Evolutionary conservation across 345 rosid species (phyloP).

Genomic region (Acer negundo): DNA sequence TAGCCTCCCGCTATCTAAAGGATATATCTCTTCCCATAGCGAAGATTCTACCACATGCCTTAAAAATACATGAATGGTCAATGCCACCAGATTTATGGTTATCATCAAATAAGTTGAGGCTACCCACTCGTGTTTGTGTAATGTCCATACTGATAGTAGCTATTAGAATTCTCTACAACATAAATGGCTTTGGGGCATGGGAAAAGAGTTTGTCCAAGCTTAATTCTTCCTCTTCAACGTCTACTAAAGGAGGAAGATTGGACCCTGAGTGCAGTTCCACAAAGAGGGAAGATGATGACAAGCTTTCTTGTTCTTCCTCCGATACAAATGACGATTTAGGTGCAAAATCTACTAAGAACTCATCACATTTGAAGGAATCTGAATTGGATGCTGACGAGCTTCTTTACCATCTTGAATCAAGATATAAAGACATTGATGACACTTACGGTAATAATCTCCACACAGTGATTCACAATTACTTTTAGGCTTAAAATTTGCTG

Average conservation of each 20-base stretch:
- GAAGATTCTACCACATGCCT: slow-evolving; percentile 55
- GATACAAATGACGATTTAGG: slow-evolving; percentile 30
- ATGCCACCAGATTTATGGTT: slow-evolving; percentile 80
- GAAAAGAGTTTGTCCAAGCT: slow-evolving; percentile 45
- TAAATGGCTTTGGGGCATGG: slow-evolving; percentile 74
- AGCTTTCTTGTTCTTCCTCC: slow-evolving; percentile 25
- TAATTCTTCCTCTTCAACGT: slow-evolving; percentile 17
- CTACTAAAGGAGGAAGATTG: slow-evolving; percentile 19
- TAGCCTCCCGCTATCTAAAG: slow-evolving; percentile 60
- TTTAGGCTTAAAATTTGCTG: background rate
- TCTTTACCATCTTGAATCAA: slow-evolving; percentile 49
- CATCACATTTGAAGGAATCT: slow-evolving; percentile 23
- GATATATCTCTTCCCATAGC: slow-evolving; percentile 54
- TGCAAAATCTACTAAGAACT: slow-evolving; percentile 21
- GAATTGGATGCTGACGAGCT: slow-evolving; percentile 47
- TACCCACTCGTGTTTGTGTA: slow-evolving; percentile 65
- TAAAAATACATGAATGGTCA: slow-evolving; percentile 62
- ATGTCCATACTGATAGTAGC: slow-evolving; percentile 65
- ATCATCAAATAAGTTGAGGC: slow-evolving; percentile 57
- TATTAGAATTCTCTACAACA: slow-evolving; percentile 55
- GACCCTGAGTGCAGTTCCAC: slow-evolving; percentile 18
- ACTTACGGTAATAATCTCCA: slow-evolving; percentile 32
- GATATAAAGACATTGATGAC: slow-evolving; percentile 30
- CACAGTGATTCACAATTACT: background rate
- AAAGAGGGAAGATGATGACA: slow-evolving; percentile 19